A percentile compares a stretch with the other conserved stretches of the same genome.
These are phyloP conservation scores for Cryptococcus jaspeensis DNA, from an alignment of 1,284 basidiomycete genomes.

Conservation along the genomic window DNA sequence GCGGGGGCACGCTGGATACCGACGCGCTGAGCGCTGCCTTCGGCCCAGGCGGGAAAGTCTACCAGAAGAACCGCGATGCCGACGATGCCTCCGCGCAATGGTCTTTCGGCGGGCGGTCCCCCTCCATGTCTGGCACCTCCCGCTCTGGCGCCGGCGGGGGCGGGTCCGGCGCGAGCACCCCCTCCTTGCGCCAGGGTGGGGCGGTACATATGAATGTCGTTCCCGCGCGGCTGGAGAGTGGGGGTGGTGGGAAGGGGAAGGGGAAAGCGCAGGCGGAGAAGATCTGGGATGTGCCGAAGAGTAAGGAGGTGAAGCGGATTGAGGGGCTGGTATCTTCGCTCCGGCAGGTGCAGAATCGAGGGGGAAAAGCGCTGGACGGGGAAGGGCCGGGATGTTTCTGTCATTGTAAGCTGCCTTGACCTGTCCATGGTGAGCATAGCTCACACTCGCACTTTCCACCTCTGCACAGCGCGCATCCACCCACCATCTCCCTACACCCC, in stretches of 20 bases:
- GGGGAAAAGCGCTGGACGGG: slow-evolving; percentile 26
- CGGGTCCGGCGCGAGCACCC: slow-evolving; percentile 5
- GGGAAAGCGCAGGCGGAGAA: slow-evolving; percentile 23
- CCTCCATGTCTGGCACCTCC: background rate
- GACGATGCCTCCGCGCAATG: slow-evolving; percentile 9
- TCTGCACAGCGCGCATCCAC: slow-evolving; percentile 46
- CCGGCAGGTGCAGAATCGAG: slow-evolving; percentile 29
- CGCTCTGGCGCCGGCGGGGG: background rate
- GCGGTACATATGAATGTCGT: slow-evolving; percentile 26
- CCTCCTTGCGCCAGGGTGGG: slow-evolving; percentile 17
- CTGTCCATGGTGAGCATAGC: background rate
- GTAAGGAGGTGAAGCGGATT: slow-evolving; percentile 38
- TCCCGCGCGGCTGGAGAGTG: background rate
- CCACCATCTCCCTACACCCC: slow-evolving; percentile 49
- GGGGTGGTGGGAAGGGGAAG: slow-evolving; percentile 17
- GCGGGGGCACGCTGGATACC: slow-evolving; percentile 4
- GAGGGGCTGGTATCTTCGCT: slow-evolving; percentile 37
- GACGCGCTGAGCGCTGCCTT: slow-evolving; percentile 30
- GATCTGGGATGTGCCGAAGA: slow-evolving; percentile 47
- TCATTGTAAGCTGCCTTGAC: slow-evolving; percentile 42
- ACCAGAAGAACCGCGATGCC: slow-evolving; percentile 38
- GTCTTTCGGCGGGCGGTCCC: slow-evolving; percentile 1
- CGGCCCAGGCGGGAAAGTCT: slow-evolving; percentile 35
- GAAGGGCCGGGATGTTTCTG: slow-evolving; percentile 48
- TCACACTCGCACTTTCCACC: too few relatives aligned